Percentiles rank a stretch among this genome's conserved stretches.
phyloP scores from a whole-genome alignment of 169 alveolate species.

The Perkinsus marinus region DNA sequence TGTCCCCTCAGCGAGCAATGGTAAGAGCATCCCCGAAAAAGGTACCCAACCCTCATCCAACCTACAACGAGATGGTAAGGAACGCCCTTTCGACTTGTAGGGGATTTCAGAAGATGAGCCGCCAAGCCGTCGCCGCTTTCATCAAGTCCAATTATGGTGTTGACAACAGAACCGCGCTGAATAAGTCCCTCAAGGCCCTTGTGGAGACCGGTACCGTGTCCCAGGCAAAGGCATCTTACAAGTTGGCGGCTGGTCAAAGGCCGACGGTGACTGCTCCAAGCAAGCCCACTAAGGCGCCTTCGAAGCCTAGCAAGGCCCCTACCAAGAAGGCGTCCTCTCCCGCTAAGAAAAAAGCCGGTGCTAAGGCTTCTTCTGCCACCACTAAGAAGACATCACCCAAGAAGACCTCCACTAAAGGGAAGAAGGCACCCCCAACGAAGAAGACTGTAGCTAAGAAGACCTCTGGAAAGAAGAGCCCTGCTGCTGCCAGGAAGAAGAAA shows the following conservation, averaged over 20 bases:
- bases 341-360: background rate
- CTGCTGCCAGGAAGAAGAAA: background rate
- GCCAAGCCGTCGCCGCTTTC: background rate
- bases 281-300: no score
- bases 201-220: background rate
- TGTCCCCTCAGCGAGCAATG: background rate
- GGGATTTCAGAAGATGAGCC: background rate
- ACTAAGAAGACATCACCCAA: background rate
- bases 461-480: background rate
- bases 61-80: background rate
- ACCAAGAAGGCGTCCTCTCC: background rate
- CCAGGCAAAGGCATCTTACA: background rate
- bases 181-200: background rate
- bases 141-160: background rate
- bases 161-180: background rate
- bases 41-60: background rate
- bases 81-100: background rate
- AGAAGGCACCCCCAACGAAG: background rate
- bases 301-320: no score
- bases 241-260: background rate
- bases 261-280: background rate
- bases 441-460: background rate
- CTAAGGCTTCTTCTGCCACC: background rate
- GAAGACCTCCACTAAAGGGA: background rate
- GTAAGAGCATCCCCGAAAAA: background rate